A percentile compares a stretch with the other conserved stretches of the same genome.
These are phyloP conservation scores for Onygena corvina DNA, from an alignment of 2,329 filamentous ascomycete species.

Conservation along the genomic window DNA sequence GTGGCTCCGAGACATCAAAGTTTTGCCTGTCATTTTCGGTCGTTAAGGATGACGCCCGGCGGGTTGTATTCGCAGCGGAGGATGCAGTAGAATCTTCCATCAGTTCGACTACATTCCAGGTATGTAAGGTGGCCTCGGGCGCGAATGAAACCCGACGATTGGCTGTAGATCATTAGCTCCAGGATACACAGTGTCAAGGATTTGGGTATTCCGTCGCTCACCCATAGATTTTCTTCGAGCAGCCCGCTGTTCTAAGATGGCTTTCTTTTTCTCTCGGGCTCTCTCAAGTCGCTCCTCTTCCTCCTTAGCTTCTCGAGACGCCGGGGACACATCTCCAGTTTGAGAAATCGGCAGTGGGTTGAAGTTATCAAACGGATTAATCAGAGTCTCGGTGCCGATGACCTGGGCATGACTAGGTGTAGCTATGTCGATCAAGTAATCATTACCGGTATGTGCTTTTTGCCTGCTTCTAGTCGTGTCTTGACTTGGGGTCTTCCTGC, in stretches of 20 bases:
- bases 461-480: conserved; percentile 18
- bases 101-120: conserved; percentile 88
- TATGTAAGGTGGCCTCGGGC: conserved; percentile 91
- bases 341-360: conserved; percentile 31
- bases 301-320: conserved; percentile 56
- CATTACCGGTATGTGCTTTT: conserved; percentile 13
- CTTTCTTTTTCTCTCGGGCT: conserved; percentile 48
- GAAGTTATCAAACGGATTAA: conserved; percentile 39
- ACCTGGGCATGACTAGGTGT: conserved; percentile 26
- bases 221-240: conserved; percentile 82
- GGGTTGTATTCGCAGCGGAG: conserved; percentile 59
- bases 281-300: conserved; percentile 43
- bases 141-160: conserved; percentile 94
- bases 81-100: conserved; percentile 74
- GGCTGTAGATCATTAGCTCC: conserved; percentile 33
- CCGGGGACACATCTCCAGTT: conserved; percentile 54
- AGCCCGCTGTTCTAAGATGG: conserved; percentile 61
- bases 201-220: conserved; percentile 22
- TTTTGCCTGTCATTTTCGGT: background rate
- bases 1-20: background rate
- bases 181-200: background rate
- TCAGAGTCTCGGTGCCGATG: conserved; percentile 30
- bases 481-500: conserved; percentile 31
- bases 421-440: conserved; percentile 34
- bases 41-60: conserved; percentile 54